Conservation (phyloP, 371 early-diverging fungal genomes). For the Mucor irregularis region DNA sequence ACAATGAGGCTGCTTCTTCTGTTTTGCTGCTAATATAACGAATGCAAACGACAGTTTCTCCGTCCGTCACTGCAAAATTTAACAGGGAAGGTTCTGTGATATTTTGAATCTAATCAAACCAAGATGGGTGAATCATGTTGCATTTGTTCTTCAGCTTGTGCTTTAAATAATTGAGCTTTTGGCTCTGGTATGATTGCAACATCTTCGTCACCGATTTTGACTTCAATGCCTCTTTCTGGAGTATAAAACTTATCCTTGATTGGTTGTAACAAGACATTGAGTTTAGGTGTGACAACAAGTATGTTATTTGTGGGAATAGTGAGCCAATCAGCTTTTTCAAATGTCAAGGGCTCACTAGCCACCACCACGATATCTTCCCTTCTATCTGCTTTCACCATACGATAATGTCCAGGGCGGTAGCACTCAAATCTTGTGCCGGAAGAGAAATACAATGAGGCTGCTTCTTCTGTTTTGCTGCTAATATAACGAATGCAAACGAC, state of each 20-base stretch:
- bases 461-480: slow-evolving; percentile 64
- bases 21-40: slow-evolving; percentile 73
- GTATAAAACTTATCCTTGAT: slow-evolving; percentile 73
- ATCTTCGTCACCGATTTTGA: slow-evolving; percentile 37
- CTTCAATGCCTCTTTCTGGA: slow-evolving; percentile 37
- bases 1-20: slow-evolving; percentile 76
- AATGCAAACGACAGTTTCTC: slow-evolving; percentile 75
- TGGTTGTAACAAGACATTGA: slow-evolving; percentile 77
- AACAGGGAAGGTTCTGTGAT: slow-evolving; percentile 64
- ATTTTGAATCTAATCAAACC: background rate
- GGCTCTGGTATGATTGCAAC: slow-evolving; percentile 50
- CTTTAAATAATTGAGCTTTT: slow-evolving; percentile 38
- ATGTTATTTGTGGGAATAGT: slow-evolving; percentile 80
- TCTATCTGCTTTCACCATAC: slow-evolving; percentile 80
- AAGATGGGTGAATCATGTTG: slow-evolving; percentile 14
- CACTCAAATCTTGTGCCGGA: slow-evolving; percentile 68
- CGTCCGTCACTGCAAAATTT: slow-evolving; percentile 91
- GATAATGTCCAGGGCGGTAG: slow-evolving; percentile 66
- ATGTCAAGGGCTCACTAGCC: slow-evolving; percentile 83
- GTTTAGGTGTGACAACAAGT: slow-evolving; percentile 73
- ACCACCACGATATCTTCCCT: slow-evolving; percentile 84
- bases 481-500: slow-evolving; percentile 85
- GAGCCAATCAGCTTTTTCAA: slow-evolving; percentile 83
- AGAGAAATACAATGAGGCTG: slow-evolving; percentile 82
- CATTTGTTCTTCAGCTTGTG: slow-evolving; percentile 22